These are phyloP conservation scores for Scheffersomyces ergatensis DNA, from an alignment of 805 yeast species.

Conservation along the genomic window DNA sequence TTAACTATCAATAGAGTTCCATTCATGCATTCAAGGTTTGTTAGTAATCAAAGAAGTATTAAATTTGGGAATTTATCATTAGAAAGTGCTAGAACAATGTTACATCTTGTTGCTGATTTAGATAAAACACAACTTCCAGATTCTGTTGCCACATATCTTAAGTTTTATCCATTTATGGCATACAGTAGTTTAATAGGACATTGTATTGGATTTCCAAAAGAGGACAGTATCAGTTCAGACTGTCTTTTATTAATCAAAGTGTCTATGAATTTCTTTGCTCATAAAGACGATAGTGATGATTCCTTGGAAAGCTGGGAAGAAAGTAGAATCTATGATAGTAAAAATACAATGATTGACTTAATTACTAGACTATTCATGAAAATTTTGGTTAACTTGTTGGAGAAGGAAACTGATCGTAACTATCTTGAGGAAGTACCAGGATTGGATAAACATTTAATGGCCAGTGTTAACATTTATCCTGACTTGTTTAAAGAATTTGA, in stretches of 20 bases:
- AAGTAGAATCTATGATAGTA: conserved; percentile 9
- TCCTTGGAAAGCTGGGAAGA: neutral
- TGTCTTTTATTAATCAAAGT: conserved; percentile 18
- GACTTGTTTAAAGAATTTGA: conserved; percentile 9
- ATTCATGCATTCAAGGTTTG: conserved; percentile 12
- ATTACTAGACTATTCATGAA: conserved; percentile 21
- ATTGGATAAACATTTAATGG: conserved; percentile 16
- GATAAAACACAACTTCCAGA: conserved; percentile 11
- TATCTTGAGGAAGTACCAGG: conserved; percentile 12
- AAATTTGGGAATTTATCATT: conserved; percentile 18
- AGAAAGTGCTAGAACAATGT: conserved; percentile 25
- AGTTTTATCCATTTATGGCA: conserved; percentile 21
- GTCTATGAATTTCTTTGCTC: conserved; percentile 11
- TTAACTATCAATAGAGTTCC: conserved; percentile 27
- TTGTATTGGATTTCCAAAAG: conserved; percentile 16
- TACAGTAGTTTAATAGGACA: conserved; percentile 20
- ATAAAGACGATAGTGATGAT: neutral
- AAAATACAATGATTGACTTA: conserved; percentile 11
- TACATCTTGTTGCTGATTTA: conserved; percentile 14
- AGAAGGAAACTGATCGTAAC: conserved; percentile 10
- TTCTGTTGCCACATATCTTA: conserved; percentile 15
- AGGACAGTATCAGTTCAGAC: conserved; percentile 14
- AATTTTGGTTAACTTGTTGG: conserved; percentile 16
- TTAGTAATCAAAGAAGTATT: conserved; percentile 11
- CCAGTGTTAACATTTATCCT: conserved; percentile 15